Conservation (phyloP, 2,329 filamentous ascomycete species). For the Pseudogymnoascus destructans region DNA sequence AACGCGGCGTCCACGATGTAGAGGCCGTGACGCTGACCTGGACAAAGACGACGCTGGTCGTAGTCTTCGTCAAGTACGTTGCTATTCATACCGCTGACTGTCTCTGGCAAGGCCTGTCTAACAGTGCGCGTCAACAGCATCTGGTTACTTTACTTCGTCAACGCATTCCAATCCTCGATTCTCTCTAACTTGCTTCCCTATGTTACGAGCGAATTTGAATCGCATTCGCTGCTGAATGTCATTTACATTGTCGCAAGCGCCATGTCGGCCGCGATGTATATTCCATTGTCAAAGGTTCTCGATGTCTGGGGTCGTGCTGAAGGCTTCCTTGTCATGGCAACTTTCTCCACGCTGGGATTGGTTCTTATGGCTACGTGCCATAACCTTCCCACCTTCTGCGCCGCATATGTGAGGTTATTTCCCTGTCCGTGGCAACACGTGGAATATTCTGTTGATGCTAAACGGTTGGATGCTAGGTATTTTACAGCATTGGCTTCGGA, state of each 20-base stretch:
- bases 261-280: conserved; percentile 46
- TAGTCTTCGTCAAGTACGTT: conserved; percentile 35
- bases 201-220: conserved; percentile 19
- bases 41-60: conserved; percentile 35
- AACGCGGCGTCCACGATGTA: conserved; percentile 35
- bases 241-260: conserved; percentile 41
- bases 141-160: conserved; percentile 32
- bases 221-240: conserved; percentile 27
- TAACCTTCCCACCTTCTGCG: conserved; percentile 47
- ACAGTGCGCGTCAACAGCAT: conserved; percentile 28
- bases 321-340: conserved; percentile 43
- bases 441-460: conserved; percentile 8
- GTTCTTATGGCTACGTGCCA: conserved; percentile 55
- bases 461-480: conserved; percentile 32
- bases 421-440: conserved; percentile 21
- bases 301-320: conserved; percentile 58
- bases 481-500: conserved; percentile 51
- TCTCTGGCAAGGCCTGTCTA: not conserved
- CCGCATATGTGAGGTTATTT: conserved; percentile 30
- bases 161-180: conserved; percentile 30
- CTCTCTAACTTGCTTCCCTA: conserved; percentile 20
- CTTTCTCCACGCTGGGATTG: conserved; percentile 39
- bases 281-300: conserved; percentile 54
- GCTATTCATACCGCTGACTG: not conserved
- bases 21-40: conserved; percentile 40